Base-by-base conservation (phyloP, 192 early-diverging fungal genomes). In the Hyaloraphidium curvatum region DNA sequence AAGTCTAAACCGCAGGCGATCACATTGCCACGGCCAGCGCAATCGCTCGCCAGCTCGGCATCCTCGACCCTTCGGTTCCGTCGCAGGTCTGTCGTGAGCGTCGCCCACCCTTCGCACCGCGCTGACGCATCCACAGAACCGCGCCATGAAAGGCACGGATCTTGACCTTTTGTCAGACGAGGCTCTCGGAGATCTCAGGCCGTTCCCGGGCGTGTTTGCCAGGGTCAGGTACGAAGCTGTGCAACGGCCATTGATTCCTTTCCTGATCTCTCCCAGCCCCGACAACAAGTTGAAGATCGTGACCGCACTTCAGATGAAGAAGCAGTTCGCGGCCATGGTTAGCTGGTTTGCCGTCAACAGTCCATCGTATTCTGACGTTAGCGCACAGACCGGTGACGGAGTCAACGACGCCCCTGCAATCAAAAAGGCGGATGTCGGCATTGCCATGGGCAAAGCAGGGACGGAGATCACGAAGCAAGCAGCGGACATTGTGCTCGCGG, bases 401-500 rank as follows among this genome's bases (percentile, higher is more conserved):
- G 91, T 94, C 35, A 87, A 87, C 59, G 92, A 97, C 65, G 87
- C 89, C 0, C 91, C 91, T 27, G 87, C 91, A 19, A 89, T 97
- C 61, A 97, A 97, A 59, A 76, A 81, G 39, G 86, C 94, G 3
- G 86, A 94, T 61, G 82, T 97, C 26, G 94, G 94, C 61, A 78
- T 97, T 55, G 91, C 94, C 0, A 97, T 97, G 94, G 94, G 94
- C 51, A 72, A 87, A 53, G 78, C 79, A 22, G 94, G 94, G 31
- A 92, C 91, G 0, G 94, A 97, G 53, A 91, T 97, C 43, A 92
- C 94, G 40, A 97, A 94, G 67, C 91, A 97, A 60, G 94, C 91
- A 11, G 91, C 94, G 2, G 94, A 97, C 58, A 89, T 97, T 60
- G 82, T 97, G 39, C 64, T 97, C 2, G 76, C 84, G 19, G 82